A percentile compares a stretch with the other conserved stretches of the same genome.
These are phyloP conservation scores for Aureobasidium mangrovei DNA, from an alignment of 2,329 filamentous ascomycete genomes.

Conservation along the genomic window DNA sequence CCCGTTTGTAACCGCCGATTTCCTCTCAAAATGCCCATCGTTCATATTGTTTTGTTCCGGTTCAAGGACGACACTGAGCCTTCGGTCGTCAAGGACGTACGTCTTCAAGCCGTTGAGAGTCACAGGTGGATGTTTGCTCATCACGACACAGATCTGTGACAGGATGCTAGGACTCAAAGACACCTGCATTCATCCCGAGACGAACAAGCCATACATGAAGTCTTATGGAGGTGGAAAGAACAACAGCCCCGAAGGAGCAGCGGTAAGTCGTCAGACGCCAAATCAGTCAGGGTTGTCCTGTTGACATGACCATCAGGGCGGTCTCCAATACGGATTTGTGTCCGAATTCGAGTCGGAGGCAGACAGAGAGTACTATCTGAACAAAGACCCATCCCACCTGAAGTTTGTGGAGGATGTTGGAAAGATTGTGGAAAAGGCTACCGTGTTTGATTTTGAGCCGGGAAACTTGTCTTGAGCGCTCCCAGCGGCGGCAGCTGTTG, in stretches of 20 bases:
- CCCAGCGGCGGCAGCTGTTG: too few relatives aligned
- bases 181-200: conserved; percentile 51
- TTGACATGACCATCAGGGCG: conserved; percentile 34
- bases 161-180: conserved; percentile 50
- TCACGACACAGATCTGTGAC: conserved; percentile 41
- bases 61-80: conserved; percentile 47
- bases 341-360: conserved; percentile 54
- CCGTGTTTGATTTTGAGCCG: conserved; percentile 53
- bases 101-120: conserved; percentile 18
- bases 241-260: conserved; percentile 51
- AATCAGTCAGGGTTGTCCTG: not conserved
- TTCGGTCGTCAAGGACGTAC: conserved; percentile 48
- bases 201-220: conserved; percentile 52
- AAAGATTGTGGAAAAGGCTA: conserved; percentile 43
- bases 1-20: too few relatives aligned
- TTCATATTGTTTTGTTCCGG: conserved; percentile 61
- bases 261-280: conserved; percentile 36
- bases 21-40: conserved; percentile 46
- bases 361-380: conserved; percentile 61
- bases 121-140: not conserved
- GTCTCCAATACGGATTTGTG: conserved; percentile 61
- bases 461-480: conserved; percentile 24
- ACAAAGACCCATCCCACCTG: conserved; percentile 55
- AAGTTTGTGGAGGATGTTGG: conserved; percentile 48
- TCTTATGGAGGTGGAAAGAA: conserved; percentile 51